These are phyloP conservation scores for Paracorniculantispora psalliotae DNA, from an alignment of 2,329 filamentous ascomycete species.

Conservation along the genomic window DNA sequence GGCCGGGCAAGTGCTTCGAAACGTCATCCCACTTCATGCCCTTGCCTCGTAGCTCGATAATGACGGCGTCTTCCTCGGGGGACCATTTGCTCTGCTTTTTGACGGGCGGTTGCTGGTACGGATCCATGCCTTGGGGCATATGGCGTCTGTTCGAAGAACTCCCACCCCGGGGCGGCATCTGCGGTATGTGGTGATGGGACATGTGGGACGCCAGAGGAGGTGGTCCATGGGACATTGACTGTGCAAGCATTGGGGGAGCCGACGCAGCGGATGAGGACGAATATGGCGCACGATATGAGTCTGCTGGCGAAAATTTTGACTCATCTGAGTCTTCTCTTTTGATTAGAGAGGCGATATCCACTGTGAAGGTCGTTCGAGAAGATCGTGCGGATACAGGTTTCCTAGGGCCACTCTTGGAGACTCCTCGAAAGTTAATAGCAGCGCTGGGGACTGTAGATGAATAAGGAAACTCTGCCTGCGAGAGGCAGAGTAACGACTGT, in stretches of 20 bases:
- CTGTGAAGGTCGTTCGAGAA: slow-evolving; percentile 49
- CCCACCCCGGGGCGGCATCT: not conserved
- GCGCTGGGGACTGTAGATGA: slow-evolving; percentile 11
- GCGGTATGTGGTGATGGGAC: slow-evolving; percentile 3
- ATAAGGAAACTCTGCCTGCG: slow-evolving; percentile 35
- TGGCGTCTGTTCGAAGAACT: not conserved
- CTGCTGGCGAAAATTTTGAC: slow-evolving; percentile 37
- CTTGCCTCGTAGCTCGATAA: slow-evolving; percentile 82
- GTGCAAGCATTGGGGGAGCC: slow-evolving; percentile 18
- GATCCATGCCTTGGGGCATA: slow-evolving; percentile 37
- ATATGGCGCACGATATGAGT: slow-evolving; percentile 30
- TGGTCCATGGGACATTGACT: slow-evolving; percentile 10
- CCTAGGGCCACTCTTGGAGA: not conserved
- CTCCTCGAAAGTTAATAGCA: slow-evolving; percentile 1
- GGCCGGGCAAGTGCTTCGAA: slow-evolving; percentile 80
- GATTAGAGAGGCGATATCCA: slow-evolving; percentile 93
- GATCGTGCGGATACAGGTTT: slow-evolving; percentile 23
- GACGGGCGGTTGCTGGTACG: slow-evolving; percentile 63
- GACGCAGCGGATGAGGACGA: not conserved
- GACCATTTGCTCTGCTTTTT: slow-evolving; percentile 99
- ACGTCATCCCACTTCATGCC: slow-evolving; percentile 99
- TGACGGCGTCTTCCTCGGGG: slow-evolving; percentile 84
- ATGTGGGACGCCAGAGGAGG: slow-evolving; percentile 11
- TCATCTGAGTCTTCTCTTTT: slow-evolving; percentile 71
- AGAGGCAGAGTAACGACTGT: slow-evolving; percentile 37